phyloP scores from a whole-genome alignment of 805 yeast species.

The Cephaloascus fragrans region DNA sequence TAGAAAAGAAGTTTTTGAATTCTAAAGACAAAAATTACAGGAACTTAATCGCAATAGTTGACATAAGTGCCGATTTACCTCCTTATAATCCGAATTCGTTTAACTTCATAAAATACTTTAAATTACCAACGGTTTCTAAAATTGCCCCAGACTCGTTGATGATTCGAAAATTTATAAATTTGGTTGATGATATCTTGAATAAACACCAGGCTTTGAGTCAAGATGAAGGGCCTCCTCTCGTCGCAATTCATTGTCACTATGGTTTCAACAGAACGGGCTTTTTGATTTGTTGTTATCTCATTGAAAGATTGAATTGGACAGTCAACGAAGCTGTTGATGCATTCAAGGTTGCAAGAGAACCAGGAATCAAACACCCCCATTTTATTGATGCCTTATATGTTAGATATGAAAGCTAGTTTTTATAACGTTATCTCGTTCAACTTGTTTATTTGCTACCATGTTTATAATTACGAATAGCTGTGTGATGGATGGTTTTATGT shows the following conservation, averaged over 20 bases:
- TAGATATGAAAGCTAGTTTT: conserved; percentile 37
- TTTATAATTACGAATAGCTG: too few species aligned
- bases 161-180: conserved; percentile 43
- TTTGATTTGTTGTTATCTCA: conserved; percentile 57
- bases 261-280: conserved; percentile 78
- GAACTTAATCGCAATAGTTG: conserved; percentile 47
- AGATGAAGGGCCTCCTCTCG: conserved; percentile 18
- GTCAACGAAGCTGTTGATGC: conserved; percentile 57
- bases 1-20: conserved; percentile 42
- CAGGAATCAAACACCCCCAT: conserved; percentile 73
- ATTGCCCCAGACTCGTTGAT: conserved; percentile 60
- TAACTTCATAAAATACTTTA: conserved; percentile 44
- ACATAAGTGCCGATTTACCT: conserved; percentile 62
- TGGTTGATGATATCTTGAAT: conserved; percentile 37
- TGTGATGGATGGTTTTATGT: too few species aligned
- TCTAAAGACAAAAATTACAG: neutral
- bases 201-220: conserved; percentile 7
- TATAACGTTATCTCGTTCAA: too few species aligned
- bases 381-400: conserved; percentile 65
- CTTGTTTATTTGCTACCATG: too few species aligned
- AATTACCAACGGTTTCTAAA: conserved; percentile 71
- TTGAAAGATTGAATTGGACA: conserved; percentile 48
- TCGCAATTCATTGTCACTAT: conserved; percentile 73
- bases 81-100: conserved; percentile 59
- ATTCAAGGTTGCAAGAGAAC: conserved; percentile 46